phyloP scores from a whole-genome alignment of 1,284 basidiomycete species.

The Taiwanofungus camphoratus region DNA sequence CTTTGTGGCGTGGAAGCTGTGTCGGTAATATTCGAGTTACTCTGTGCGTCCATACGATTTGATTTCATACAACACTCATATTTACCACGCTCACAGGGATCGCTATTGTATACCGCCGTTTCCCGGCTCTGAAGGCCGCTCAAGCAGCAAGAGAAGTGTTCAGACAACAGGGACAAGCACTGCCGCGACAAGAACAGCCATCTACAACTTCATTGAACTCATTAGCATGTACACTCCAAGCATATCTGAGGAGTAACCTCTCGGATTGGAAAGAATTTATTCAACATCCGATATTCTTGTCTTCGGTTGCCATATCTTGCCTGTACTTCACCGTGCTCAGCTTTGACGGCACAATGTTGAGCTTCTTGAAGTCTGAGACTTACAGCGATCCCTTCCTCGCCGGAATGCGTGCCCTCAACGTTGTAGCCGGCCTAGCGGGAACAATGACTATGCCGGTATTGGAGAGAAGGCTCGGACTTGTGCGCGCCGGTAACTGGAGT shows the following conservation, averaged over 20 bases:
- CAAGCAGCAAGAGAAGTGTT: constrained; percentile 14
- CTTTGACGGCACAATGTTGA: constrained; percentile 47
- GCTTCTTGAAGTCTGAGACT: constrained; percentile 39
- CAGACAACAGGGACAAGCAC: neutral
- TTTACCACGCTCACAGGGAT: constrained; percentile 18
- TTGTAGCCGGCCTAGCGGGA: constrained; percentile 38
- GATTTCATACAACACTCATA: neutral
- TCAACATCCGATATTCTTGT: constrained; percentile 39
- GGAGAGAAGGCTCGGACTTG: constrained; percentile 36
- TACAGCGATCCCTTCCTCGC: constrained; percentile 49
- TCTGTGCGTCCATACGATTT: constrained; percentile 16
- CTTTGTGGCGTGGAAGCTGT: constrained; percentile 28
- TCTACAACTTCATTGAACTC: neutral
- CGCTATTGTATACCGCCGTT: constrained; percentile 29
- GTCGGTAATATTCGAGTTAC: constrained; percentile 30
- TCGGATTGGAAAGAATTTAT: constrained; percentile 41
- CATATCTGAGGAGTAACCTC: constrained; percentile 7
- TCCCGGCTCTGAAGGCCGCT: constrained; percentile 27
- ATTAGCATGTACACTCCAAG: neutral
- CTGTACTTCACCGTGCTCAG: constrained; percentile 40
- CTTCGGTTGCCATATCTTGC: constrained; percentile 41
- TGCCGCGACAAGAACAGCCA: neutral
- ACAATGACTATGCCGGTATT: constrained; percentile 40
- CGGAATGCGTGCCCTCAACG: constrained; percentile 45
- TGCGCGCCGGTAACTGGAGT: constrained; percentile 42